Conservation (phyloP, 176 grass and related monocot species). For the Oryza coarctata region DNA sequence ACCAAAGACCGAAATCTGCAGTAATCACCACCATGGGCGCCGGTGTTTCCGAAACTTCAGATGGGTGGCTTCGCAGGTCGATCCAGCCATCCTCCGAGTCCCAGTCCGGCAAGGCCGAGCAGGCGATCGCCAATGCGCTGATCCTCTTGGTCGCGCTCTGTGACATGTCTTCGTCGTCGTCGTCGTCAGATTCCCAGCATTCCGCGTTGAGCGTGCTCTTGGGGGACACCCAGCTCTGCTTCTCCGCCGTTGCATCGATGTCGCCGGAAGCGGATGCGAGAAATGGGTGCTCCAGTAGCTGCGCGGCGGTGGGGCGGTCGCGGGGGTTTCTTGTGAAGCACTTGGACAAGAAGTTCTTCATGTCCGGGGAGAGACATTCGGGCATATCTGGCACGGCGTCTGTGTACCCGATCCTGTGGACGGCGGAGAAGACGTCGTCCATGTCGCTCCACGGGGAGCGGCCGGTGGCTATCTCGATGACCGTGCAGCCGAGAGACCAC, state of each 20-base stretch:
- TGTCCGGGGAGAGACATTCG: slow-evolving; percentile 41
- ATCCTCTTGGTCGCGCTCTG: slow-evolving; percentile 23
- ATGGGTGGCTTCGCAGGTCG: neutral
- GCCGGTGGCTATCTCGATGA: slow-evolving; percentile 73
- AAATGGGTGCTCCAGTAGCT: slow-evolving; percentile 60
- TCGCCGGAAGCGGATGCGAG: slow-evolving; percentile 27
- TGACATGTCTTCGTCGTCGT: neutral
- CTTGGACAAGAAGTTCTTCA: slow-evolving; percentile 49
- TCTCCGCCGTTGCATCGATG: slow-evolving; percentile 35
- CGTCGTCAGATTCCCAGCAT: slow-evolving; percentile 45
- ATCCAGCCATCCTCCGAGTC: slow-evolving; percentile 35
- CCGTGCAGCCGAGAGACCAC: slow-evolving; percentile 67
- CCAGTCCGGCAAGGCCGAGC: slow-evolving; percentile 29
- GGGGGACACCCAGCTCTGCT: slow-evolving; percentile 51
- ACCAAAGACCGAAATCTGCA: neutral
- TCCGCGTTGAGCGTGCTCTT: slow-evolving; percentile 53
- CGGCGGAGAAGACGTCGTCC: slow-evolving; percentile 37
- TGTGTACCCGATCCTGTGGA: slow-evolving; percentile 68
- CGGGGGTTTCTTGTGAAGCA: slow-evolving; percentile 49
- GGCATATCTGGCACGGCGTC: slow-evolving; percentile 43
- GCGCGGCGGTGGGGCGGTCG: slow-evolving; percentile 40
- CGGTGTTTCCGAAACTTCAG: neutral
- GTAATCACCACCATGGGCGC: neutral
- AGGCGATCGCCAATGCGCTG: slow-evolving; percentile 9
- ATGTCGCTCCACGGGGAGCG: slow-evolving; percentile 44